These are phyloP conservation scores for Pueraria montana DNA, from an alignment of 306 rosid genomes.

Conservation along the genomic window DNA sequence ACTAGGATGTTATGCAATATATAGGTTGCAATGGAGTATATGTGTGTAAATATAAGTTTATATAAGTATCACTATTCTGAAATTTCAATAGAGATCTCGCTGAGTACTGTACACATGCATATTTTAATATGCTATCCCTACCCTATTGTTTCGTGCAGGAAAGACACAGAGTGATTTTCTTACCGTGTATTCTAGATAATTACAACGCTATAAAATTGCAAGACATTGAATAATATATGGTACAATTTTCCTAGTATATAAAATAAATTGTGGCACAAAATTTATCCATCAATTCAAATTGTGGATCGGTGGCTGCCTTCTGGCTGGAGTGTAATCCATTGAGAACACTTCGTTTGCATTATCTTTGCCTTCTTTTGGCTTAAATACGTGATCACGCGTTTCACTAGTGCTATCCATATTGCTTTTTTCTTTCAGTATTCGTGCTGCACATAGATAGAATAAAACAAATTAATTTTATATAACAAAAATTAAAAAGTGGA, in stretches of 20 bases:
- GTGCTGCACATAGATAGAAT: constrained; percentile 46
- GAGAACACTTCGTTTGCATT: constrained; percentile 62
- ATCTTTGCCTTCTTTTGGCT: constrained; percentile 53
- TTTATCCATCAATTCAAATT: constrained; percentile 53
- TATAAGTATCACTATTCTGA: neutral
- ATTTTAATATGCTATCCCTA: neutral
- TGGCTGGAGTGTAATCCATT: constrained; percentile 86
- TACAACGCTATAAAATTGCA: neutral
- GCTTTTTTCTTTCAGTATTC: constrained; percentile 59
- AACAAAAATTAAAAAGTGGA: neutral
- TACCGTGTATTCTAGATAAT: neutral
- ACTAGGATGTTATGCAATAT: neutral
- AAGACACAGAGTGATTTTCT: neutral
- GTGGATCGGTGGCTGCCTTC: constrained; percentile 89
- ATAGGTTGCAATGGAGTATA: neutral
- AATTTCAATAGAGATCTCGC: neutral
- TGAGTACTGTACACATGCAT: neutral
- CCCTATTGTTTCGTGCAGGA: neutral
- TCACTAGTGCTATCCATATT: constrained; percentile 17
- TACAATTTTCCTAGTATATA: neutral
- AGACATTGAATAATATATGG: no score
- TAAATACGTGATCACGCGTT: constrained; percentile 45
- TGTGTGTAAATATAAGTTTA: neutral
- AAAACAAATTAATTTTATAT: constrained; percentile 1
- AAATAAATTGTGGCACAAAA: constrained; percentile 30